Percentiles rank a stretch among this genome's conserved stretches.
These are phyloP conservation scores for Luffa aegyptiaca DNA, from an alignment of 306 rosid genomes.

Conservation along the genomic window DNA sequence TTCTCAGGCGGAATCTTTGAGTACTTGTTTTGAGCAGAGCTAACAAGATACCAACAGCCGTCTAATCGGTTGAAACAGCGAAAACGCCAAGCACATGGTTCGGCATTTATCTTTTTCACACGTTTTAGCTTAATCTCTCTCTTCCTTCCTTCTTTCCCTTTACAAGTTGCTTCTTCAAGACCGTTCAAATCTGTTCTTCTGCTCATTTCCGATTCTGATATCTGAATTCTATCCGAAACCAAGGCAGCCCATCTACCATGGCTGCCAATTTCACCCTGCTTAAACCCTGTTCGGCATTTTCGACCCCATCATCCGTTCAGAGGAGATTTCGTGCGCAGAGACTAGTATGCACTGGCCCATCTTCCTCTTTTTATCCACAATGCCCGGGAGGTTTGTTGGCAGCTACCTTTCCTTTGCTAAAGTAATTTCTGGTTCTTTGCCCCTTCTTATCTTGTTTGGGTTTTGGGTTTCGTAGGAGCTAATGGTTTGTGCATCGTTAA, in stretches of 20 bases:
- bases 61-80: not conserved
- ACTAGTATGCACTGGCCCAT: conserved; percentile 16
- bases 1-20: conserved; percentile 8
- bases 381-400: conserved; percentile 29
- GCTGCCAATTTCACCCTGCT: conserved; percentile 42
- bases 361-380: conserved; percentile 19
- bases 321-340: conserved; percentile 16
- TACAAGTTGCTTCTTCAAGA: not conserved
- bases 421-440: not conserved
- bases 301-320: conserved; percentile 23
- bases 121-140: not conserved
- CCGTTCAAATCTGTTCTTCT: not conserved
- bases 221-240: not conserved
- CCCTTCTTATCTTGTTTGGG: not conserved
- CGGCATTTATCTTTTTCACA: not conserved
- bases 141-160: not conserved
- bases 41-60: not conserved
- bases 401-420: not conserved
- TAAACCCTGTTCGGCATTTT: conserved; percentile 24
- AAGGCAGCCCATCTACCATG: conserved; percentile 23
- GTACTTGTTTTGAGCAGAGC: too few species aligned
- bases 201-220: not conserved
- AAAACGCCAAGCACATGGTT: not conserved
- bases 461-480: conserved; percentile 25
- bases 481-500: conserved; percentile 23